Base-by-base conservation (phyloP, 192 early-diverging fungal species). In the Podila clonocystis region DNA sequence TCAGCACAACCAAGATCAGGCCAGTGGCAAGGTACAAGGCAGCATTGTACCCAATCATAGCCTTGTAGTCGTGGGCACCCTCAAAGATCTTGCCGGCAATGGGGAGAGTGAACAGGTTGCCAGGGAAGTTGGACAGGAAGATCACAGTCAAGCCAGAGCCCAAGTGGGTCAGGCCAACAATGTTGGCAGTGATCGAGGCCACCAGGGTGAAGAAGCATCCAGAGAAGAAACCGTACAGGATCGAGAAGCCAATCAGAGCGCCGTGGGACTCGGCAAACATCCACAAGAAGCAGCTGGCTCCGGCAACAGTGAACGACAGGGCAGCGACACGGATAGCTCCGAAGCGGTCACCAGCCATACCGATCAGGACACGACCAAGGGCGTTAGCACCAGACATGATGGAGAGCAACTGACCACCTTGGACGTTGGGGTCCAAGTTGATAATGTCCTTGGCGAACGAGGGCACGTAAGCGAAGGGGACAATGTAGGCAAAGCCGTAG, bases 101-200 rank as follows among this genome's bases (percentile, higher is more conserved):
- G 17, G 76, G 76, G 2, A 80, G 38, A 3, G 77, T 75, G 24
- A 85, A 68, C 49, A 85, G 49, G 57, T 70, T 76, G 3, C 84
- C 80, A 26, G 70, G 78, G 7, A 66, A 72, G 71, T 85, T 74
- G 50, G 67, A 68, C 58, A 82, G 52, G 58, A 86, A 88, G 59
- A 68, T 75, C 48, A 85, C 67, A 22, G 83, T 84, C 50, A 88
- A 65, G 7, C 77, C 87, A 9, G 65, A 63, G 26, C 76, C 74
- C 29, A 86, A 50, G 26, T 86, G 82, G 4, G 70, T 57, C 36
- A 86, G 58, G 55, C 87, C 87, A 1, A 88, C 89, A 67, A 90
- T 79, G 36, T 88, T 83, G 30, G 89, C 86, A 29, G 73, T 75
- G 59, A 82, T 72, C 33, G 70, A 75, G n/a, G 74, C 66, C 9